phyloP scores from a whole-genome alignment of 2,329 filamentous ascomycete genomes.

The Sporothrix curviconia region DNA sequence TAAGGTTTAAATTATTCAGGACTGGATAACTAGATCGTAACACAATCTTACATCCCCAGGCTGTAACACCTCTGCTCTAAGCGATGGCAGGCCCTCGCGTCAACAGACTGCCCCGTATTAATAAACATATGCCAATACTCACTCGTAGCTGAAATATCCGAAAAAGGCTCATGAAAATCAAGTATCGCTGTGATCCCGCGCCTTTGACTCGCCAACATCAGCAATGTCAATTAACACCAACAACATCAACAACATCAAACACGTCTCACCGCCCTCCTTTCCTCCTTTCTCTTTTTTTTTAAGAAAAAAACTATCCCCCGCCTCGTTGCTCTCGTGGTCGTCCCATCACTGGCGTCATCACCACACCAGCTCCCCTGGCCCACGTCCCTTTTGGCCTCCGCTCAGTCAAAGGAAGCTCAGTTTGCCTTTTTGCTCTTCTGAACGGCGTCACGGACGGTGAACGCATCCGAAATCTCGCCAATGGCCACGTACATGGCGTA shows the following conservation, averaged over 20 bases:
- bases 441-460: conserved; percentile 34
- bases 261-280: background rate
- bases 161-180: too few species aligned
- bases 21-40: background rate
- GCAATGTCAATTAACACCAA: background rate
- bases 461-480: conserved; percentile 49
- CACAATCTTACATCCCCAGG: background rate
- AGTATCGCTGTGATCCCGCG: too few species aligned
- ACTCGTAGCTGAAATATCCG: too few species aligned
- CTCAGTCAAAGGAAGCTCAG: conserved; percentile 13
- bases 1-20: background rate
- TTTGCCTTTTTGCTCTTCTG: conserved; percentile 29
- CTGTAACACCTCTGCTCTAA: background rate
- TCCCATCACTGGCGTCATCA: background rate
- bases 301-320: background rate
- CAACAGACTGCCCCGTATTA: background rate
- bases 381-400: background rate
- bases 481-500: conserved; percentile 52
- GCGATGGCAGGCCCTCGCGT: background rate
- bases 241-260: too few species aligned
- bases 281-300: background rate
- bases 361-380: background rate
- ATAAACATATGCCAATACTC: too few species aligned
- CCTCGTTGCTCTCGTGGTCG: background rate
- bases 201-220: too few species aligned